A percentile compares a stretch with the other conserved stretches of the same genome.
These are phyloP conservation scores for Rauvolfia tetraphylla DNA, from an alignment of 257 asterid genomes.

Conservation along the genomic window DNA sequence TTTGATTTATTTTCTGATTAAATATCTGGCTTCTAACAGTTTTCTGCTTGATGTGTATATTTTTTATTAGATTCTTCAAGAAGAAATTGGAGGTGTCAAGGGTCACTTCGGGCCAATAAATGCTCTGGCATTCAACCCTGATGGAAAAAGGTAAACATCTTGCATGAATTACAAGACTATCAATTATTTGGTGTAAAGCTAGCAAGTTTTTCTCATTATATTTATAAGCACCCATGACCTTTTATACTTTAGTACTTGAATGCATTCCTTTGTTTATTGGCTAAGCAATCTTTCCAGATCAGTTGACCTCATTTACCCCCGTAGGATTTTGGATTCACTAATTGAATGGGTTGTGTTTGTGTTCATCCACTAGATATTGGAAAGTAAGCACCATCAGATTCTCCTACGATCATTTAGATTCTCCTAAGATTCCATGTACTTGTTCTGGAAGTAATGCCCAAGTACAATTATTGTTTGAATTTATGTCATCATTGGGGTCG, in stretches of 20 bases:
- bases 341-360: not conserved
- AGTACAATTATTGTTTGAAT: not conserved
- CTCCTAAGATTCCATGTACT: not conserved
- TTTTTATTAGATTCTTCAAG: conserved; percentile 58
- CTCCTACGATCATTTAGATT: not conserved
- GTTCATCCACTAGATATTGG: not conserved
- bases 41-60: conserved; percentile 16
- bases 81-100: conserved; percentile 90
- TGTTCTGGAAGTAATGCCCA: not conserved
- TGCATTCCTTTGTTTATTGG: not conserved
- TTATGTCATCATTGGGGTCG: not conserved
- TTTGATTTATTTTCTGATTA: not conserved
- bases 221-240: not conserved
- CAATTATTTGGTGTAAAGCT: not conserved
- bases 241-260: not conserved
- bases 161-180: not conserved
- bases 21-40: not conserved
- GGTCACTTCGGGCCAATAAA: conserved; percentile 97
- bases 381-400: no score
- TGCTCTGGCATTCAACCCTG: conserved; percentile 94
- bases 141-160: conserved; percentile 69
- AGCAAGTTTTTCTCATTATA: not conserved
- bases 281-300: not conserved
- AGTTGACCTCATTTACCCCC: not conserved
- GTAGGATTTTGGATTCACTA: not conserved